A percentile compares a stretch with the other conserved stretches of the same genome.
These are phyloP conservation scores for Peniophora sp. DNA, from an alignment of 1,284 basidiomycete species.

Conservation along the genomic window DNA sequence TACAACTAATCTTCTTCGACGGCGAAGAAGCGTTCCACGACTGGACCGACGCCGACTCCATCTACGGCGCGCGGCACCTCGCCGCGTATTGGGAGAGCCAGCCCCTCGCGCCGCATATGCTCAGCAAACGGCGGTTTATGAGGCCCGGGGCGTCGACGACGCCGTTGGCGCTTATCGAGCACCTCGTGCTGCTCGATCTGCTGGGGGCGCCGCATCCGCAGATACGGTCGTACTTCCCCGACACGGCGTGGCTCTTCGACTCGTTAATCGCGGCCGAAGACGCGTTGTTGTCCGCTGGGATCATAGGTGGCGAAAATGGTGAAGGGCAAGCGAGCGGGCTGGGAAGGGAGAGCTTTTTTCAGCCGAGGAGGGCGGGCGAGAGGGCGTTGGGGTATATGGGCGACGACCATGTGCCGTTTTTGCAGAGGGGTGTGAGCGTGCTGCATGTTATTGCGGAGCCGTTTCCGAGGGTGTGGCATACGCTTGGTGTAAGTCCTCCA, in stretches of 20 bases:
- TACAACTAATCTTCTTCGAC: constrained; percentile 97
- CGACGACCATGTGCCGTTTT: constrained; percentile 94
- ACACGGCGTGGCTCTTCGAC: constrained; percentile 90
- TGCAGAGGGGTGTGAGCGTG: constrained; percentile 77
- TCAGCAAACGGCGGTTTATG: constrained; percentile 47
- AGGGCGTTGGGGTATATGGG: constrained; percentile 60
- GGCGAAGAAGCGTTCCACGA: constrained; percentile 93
- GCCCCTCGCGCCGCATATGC: constrained; percentile 49
- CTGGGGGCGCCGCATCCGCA: constrained; percentile 68
- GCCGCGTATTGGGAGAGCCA: constrained; percentile 75
- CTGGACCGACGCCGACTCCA: constrained; percentile 88
- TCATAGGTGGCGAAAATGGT: constrained; percentile 31
- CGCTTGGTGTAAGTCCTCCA: constrained; percentile 43
- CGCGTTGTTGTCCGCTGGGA: constrained; percentile 56
- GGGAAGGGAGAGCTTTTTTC: constrained; percentile 62
- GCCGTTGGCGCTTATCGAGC: constrained; percentile 76
- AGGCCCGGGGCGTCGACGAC: constrained; percentile 38
- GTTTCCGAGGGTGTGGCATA: constrained; percentile 93
- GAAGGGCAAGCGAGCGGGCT: constrained; percentile 8
- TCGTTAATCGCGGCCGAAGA: constrained; percentile 61
- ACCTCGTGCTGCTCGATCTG: constrained; percentile 86
- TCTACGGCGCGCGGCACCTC: constrained; percentile 90
- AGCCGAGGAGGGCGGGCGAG: constrained; percentile 32
- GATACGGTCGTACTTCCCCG: constrained; percentile 75
- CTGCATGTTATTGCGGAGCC: constrained; percentile 88